Percentiles rank a stretch among this genome's conserved stretches.
Conservation (phyloP, 768 basidiomycete genomes). For the Lepiota brunneoincarnata region DNA sequence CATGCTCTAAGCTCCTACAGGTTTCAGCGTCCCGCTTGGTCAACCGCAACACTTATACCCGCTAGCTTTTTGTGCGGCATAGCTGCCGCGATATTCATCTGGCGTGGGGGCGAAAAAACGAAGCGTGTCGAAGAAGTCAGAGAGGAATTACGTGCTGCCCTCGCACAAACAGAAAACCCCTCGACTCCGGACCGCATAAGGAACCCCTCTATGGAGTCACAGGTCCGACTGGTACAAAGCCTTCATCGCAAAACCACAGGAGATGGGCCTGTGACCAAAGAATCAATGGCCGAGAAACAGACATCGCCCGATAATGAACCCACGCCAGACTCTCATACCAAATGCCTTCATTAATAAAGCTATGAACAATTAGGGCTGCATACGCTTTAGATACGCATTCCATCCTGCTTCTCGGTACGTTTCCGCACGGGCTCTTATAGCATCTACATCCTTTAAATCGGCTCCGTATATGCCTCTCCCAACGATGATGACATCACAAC, state of each 20-base stretch:
- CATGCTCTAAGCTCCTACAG: slow-evolving; percentile 21
- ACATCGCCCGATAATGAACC: neutral
- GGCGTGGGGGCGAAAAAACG: slow-evolving; percentile 67
- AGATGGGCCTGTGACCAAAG: neutral
- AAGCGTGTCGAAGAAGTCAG: slow-evolving; percentile 66
- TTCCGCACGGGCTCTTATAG: slow-evolving; percentile 67
- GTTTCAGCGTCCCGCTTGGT: slow-evolving; percentile 68
- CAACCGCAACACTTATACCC: slow-evolving; percentile 67
- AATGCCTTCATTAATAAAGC: too few relatives aligned
- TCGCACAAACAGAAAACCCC: slow-evolving; percentile 27
- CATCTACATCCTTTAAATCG: slow-evolving; percentile 38
- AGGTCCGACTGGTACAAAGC: slow-evolving; percentile 29
- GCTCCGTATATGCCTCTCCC: slow-evolving; percentile 91
- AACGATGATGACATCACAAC: slow-evolving; percentile 96
- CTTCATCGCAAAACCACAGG: slow-evolving; percentile 16
- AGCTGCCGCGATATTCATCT: slow-evolving; percentile 67
- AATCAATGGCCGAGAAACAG: slow-evolving; percentile 1
- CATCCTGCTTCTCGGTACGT: slow-evolving; percentile 86
- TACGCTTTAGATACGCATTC: slow-evolving; percentile 79
- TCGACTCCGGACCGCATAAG: neutral
- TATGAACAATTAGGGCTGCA: slow-evolving; percentile 22
- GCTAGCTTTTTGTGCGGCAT: slow-evolving; percentile 78
- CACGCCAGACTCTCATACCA: slow-evolving; percentile 5
- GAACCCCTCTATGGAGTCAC: neutral
- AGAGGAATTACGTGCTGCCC: slow-evolving; percentile 50